Conservation (phyloP, 1,284 basidiomycete genomes). For the Leccinum fallax region DNA sequence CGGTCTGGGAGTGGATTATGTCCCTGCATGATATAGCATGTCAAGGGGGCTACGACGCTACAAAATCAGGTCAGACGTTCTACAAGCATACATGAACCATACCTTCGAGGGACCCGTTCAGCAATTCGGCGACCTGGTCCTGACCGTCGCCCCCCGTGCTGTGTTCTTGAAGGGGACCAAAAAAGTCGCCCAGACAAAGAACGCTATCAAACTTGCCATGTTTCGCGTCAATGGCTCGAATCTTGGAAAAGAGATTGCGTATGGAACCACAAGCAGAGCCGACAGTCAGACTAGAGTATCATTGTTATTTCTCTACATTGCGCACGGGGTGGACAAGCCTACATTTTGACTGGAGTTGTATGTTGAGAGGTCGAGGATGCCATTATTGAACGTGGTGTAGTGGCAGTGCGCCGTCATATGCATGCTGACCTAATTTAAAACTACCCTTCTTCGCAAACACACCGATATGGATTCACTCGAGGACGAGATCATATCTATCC, state of each 20-base stretch:
- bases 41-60: constrained; percentile 66
- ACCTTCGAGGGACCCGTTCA: constrained; percentile 72
- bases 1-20: constrained; percentile 68
- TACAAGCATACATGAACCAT: constrained; percentile 15
- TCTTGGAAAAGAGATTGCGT: constrained; percentile 74
- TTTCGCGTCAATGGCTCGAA: constrained; percentile 86
- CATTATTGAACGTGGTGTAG: constrained; percentile 16
- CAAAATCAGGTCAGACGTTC: constrained; percentile 12
- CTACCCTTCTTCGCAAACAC: constrained; percentile 19
- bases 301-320: constrained; percentile 5
- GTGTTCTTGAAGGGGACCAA: constrained; percentile 59
- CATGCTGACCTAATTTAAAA: constrained; percentile 30
- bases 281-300: constrained; percentile 69
- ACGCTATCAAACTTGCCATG: constrained; percentile 94
- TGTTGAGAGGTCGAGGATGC: constrained; percentile 16
- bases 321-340: constrained; percentile 17
- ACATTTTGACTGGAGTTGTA: constrained; percentile 44
- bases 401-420: not conserved
- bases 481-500: constrained; percentile 81
- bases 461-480: constrained; percentile 53
- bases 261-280: constrained; percentile 85
- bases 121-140: constrained; percentile 57
- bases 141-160: constrained; percentile 41
- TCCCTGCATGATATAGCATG: constrained; percentile 93
- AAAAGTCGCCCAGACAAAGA: constrained; percentile 90